Base-by-base conservation (phyloP, 2,329 filamentous ascomycete genomes). In the Phyllosticta ampelicida region DNA sequence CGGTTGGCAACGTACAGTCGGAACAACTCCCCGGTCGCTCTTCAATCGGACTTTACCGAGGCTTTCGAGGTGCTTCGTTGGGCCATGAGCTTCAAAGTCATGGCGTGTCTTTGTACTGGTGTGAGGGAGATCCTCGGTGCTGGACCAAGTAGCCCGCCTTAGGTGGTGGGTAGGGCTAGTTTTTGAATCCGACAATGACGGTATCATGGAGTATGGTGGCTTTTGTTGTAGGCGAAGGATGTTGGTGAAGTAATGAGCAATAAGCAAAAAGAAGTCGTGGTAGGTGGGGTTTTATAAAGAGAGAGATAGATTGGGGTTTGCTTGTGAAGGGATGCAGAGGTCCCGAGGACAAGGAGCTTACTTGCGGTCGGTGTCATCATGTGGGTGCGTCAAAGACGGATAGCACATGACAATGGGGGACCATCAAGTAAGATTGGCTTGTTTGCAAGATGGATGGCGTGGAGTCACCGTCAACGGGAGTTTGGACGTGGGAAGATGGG, bases 51-150 rank as follows among this genome's bases (percentile, higher is more conserved):
- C 61, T 44, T 62, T 63, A 29, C 61, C 61, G 48, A 63, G 53
- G 18, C 62, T 61, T 20, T 62, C 59, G 51, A 63, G 55, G 26
- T 64, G 63, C 23, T 66, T 63, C 8, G 64, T 59, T 9, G 68
- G 66, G 23, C 65, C 62, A 36, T 61, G 56, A 23, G 66, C 68
- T 48, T 64, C 62, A 50, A 69, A 70, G 13, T 63, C 59, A 60
- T 68, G 56, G 50, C 63, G 64, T 2, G 65, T 67, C 54, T 56
- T 58, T 20, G 51, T 36, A 9, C 23, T 21, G 11, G 52, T 23
- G 26, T 54, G 36, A 23, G 52, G 6, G 13, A 19, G 18, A 13
- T 29, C 54, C n/a, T 20, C 52, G 29, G 44, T 26, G 10, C 20
- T 52, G n/a, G 56, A 51, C 56, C 56, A 58, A 20, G 56, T 58